Conservation (phyloP, 257 asterid genomes). For the Striga asiatica region DNA sequence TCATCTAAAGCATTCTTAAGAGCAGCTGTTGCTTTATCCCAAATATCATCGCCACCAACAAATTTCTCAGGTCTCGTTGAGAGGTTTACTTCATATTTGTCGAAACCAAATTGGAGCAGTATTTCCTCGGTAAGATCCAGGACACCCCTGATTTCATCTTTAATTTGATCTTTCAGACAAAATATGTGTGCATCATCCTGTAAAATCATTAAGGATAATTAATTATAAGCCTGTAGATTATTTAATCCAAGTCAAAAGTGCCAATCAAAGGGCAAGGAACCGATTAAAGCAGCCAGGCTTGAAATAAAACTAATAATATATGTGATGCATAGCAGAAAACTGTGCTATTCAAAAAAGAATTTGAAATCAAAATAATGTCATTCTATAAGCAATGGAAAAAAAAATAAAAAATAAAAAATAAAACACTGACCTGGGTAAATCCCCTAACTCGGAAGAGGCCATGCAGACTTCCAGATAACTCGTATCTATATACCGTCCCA, state of each 20-base stretch:
- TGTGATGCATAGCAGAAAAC: no score
- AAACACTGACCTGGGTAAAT: conserved; percentile 69
- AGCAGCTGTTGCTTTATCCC: conserved; percentile 85
- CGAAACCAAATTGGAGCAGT: conserved; percentile 77
- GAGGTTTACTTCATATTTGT: conserved; percentile 85
- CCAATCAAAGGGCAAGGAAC: no score
- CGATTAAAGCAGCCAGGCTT: no score
- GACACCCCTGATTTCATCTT: conserved; percentile 85
- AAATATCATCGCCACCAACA: conserved; percentile 74
- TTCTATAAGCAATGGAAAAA: no score
- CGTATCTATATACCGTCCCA: conserved; percentile 93
- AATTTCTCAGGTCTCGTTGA: conserved; percentile 93
- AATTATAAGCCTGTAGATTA: conserved; percentile 12
- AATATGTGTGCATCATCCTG: conserved; percentile 98
- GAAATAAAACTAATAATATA: no score
- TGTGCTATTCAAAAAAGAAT: no score
- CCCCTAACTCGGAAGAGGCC: conserved; percentile 97
- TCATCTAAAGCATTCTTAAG: conserved; percentile 77
- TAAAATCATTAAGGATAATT: conserved; percentile 16
- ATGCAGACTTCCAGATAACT: conserved; percentile 93
- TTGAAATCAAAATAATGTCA: no score
- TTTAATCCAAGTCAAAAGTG: not conserved
- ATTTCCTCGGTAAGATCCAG: conserved; percentile 92
- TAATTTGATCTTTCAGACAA: conserved; percentile 86
- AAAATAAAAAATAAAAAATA: no score